Base-by-base conservation (phyloP, 192 early-diverging fungal genomes). In the Diversispora epigaea region DNA sequence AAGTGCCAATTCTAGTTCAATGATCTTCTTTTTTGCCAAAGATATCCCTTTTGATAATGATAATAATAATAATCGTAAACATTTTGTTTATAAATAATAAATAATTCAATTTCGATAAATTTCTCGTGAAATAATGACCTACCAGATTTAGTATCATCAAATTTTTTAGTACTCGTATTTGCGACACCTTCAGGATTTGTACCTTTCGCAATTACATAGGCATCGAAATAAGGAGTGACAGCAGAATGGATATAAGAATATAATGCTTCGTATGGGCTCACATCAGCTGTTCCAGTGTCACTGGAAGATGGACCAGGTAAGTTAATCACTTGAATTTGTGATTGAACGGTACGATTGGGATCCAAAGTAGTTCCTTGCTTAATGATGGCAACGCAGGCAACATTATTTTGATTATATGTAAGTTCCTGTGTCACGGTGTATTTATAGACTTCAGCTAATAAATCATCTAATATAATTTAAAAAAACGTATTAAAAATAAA, bases 11-110 rank as follows among this genome's bases (percentile, higher is more conserved):
- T 98, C 96, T 50, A 99, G 88, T 79, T 99, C 98, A 32, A 95
- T 94, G 76, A 99, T 92, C 85, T 99, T 99, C 88, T 98, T 98
- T 78, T 95, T 98, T 57, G 97, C 93, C 90, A 95, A 93, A 12
- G 96, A 94, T 68, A 98, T 91, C 0, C 92, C 92, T 85, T 85
- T 78, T 68, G 4, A 9, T 40, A n/a, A 12, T 17, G 19, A 64
- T 10, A 22, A 68, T 4, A n/a, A 12, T 11, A 9, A 76, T 61
- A 32, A 32, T 32, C 0, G 2, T 32, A 32, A 32, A 32, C 2
- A 32, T 32, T 0, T 32, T 32, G 25, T 32, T 32, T 32, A 32
- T 32, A 32, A 32, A 32, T 32, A 32, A 32, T 32, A 32, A 32
- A 32, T 32, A 32, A 32, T 32, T 32, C 25, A 32, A 32, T 32